Conservation (phyloP, 306 rosid species). For the Adenanthera pavonina region DNA sequence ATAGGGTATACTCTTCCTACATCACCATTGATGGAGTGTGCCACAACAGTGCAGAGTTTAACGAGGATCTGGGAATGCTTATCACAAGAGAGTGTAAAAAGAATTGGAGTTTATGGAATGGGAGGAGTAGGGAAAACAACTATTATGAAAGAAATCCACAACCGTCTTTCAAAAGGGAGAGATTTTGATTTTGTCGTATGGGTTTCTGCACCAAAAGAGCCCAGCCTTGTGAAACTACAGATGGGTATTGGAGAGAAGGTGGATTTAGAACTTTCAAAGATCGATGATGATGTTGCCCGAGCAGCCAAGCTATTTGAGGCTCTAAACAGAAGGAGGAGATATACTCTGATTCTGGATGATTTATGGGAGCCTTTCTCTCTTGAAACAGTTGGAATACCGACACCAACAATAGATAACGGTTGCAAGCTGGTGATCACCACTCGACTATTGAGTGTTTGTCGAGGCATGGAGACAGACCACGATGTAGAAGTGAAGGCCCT, state of each 20-base stretch:
- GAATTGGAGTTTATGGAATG: constrained; percentile 5
- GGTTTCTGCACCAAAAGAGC: constrained; percentile 8
- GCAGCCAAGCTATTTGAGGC: constrained; percentile 13
- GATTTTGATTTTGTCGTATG: constrained; percentile 1
- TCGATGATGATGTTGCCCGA: background rate
- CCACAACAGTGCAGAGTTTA: background rate
- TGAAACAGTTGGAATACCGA: background rate
- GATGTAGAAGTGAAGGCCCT: background rate
- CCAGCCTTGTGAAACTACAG: background rate
- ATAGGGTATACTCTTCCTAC: constrained; percentile 3
- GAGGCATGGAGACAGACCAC: background rate
- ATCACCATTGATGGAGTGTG: background rate
- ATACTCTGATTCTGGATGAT: constrained; percentile 1
- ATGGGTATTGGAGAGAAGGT: constrained; percentile 2
- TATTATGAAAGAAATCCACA: background rate
- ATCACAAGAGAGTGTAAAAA: background rate
- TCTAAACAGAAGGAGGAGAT: background rate
- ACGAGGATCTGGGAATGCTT: background rate
- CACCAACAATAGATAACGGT: background rate
- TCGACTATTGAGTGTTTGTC: background rate
- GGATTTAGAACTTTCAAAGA: background rate
- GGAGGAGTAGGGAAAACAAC: constrained; percentile 16
- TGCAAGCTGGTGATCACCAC: constrained; percentile 9
- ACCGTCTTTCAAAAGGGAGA: constrained; percentile 2
- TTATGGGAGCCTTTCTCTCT: background rate